Base-by-base conservation (phyloP, 106 monocot species). In the Dendrobium chrysotoxum region DNA sequence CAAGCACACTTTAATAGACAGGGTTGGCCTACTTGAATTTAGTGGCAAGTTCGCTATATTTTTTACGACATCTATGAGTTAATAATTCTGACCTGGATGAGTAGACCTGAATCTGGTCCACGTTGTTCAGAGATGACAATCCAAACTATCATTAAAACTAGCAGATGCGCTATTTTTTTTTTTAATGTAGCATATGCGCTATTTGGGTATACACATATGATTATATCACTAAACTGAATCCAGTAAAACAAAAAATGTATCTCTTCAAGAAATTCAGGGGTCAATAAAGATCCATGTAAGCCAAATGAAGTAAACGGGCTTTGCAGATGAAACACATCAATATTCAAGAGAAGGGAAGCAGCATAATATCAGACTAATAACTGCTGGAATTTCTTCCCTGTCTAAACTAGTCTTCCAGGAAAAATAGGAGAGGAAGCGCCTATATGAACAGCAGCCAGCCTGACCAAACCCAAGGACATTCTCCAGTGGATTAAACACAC, bases 401-500 rank as follows among this genome's bases (percentile, higher is more conserved):
- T 46, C 12, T 11, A 12, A 7, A 35, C 35, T 35, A 35, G 35
- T 44, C 44, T 44, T 4, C 20, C 20, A 15, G 55, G 0, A 1
- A 17, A 55, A 55, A 55, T 4, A 55, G 55, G 13, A 70, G 31
- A 70, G 1, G 40, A 41, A 74, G 5, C 41, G 0, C 74, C n/a
- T 74, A 23, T 72, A 39, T 18, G 38, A 38, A 72, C 12, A 1
- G 0, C 38, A 38, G 1, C 40, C 13, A 40, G 12, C 40, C 42
- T 26, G 12, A 79, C 79, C 42, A 66, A 64, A 13, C 12, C 42
- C 7, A 44, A 40, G 17, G n/a, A 18, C 20, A 74, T 74, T 23
- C 0, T 58, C 78, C 79, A 79, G 40, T 41, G 58, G 9, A 40
- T 70, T 70, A 70, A 35, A 16, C 70, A 68, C 68, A 70, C 9